Evolutionary conservation across 2,329 filamentous ascomycete genomes (phyloP), one percentile per base, ranked within the genome.

Genomic region (Alternaria viburni): DNA sequence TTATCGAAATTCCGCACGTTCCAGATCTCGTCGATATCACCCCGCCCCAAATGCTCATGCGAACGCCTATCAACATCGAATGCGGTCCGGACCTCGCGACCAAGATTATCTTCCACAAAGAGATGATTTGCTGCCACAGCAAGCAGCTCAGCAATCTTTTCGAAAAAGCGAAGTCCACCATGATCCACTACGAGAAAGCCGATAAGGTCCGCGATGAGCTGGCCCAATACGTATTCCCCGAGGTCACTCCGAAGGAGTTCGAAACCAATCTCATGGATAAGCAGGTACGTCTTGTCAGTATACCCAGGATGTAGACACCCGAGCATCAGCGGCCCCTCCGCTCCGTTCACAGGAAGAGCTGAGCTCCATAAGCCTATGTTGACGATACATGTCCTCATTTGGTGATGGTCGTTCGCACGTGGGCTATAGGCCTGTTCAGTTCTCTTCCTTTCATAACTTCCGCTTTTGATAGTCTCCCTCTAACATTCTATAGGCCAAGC

Each of bases 101-200:
- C 6, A 61, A 58, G 19, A 50, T 52, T 13, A 46, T 47, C 1
- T 36, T 72, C 3, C 68, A 71, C 19, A 41, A 73, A 11, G 57
- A 62, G 17, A 13, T 68, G 0, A 49, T 75, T 0, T 62, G 64
- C 36, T 51, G 55, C 12, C 44, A 71, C 54, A 75, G 73, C 41
- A 46, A 23, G 21, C 44, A 36, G 10, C 62, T 50, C 7, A 23
- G 1, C 3, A 43, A 21, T 1, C 25, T 13, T n/a, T 71, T 57
- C 25, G 15, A 9, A 11, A 62, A 41, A 41, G 68, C 57, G 4
- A 64, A 62, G 45, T 3, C 15, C 4, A 12, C 56, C 1, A 60
- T 59, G 19, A 13, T 47, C 0, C 13, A 32, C 0, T 67, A 71
- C 46, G 11, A 10, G 2, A 44, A 54, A 9, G 46, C 49, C 12